These are phyloP conservation scores for Euryodendron excelsum DNA, from an alignment of 148 eudicot genomes.

Conservation along the genomic window DNA sequence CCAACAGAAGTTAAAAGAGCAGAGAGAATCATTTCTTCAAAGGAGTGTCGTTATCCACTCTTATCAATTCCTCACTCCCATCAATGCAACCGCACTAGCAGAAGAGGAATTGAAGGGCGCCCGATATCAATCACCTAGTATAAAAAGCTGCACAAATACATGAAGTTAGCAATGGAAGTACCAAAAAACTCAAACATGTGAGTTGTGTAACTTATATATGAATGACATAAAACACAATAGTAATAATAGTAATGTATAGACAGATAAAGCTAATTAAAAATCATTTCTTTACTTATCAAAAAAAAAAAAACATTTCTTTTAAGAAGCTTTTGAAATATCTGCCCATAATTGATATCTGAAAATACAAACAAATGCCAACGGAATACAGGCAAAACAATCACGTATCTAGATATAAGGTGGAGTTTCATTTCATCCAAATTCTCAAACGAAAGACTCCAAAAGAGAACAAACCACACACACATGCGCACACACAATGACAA, in stretches of 20 bases:
- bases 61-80: neutral
- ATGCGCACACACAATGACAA: neutral
- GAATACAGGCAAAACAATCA: neutral
- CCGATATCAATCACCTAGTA: neutral
- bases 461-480: too few species aligned
- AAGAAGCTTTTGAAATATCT: neutral
- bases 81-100: constrained; percentile 1
- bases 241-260: neutral
- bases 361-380: neutral
- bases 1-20: constrained; percentile 87
- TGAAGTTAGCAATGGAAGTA: neutral
- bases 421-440: neutral
- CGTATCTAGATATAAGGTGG: neutral
- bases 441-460: too few species aligned
- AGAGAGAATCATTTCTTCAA: constrained; percentile 65
- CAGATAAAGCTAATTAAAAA: neutral
- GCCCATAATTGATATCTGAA: neutral
- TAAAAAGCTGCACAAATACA: neutral
- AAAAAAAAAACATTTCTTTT: neutral
- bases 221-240: neutral
- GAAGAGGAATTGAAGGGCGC: neutral
- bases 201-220: neutral
- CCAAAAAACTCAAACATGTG: neutral
- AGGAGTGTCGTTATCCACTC: constrained; percentile 4
- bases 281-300: neutral